A percentile compares a stretch with the other conserved stretches of the same genome.
phyloP scores from a whole-genome alignment of 2,329 filamentous ascomycete species.

The Fusarium oligoseptatum region DNA sequence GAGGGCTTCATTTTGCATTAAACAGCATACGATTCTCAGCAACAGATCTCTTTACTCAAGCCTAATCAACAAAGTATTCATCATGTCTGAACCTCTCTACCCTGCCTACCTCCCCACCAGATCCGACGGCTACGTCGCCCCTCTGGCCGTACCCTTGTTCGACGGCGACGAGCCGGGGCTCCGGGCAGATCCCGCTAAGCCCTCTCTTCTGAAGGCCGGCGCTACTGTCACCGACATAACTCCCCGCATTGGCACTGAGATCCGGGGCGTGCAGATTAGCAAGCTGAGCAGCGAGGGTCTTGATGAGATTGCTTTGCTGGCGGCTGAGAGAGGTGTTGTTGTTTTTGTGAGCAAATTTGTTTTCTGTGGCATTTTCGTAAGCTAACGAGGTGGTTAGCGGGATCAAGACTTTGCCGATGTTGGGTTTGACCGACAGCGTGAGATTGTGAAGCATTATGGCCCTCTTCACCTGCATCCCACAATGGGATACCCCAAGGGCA shows the following conservation, averaged over 20 bases:
- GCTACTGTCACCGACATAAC: slow-evolving; percentile 42
- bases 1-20: neutral
- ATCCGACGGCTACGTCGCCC: slow-evolving; percentile 47
- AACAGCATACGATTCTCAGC: slow-evolving; percentile 1
- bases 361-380: accelerated
- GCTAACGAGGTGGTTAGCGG: slow-evolving; percentile 32
- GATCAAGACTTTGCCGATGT: slow-evolving; percentile 51
- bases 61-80: too few species aligned
- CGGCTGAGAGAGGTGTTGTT: slow-evolving; percentile 49
- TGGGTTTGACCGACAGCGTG: slow-evolving; percentile 48
- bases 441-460: slow-evolving; percentile 49
- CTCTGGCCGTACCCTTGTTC: slow-evolving; percentile 44
- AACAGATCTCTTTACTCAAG: neutral
- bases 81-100: slow-evolving; percentile 47
- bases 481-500: slow-evolving; percentile 50
- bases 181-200: slow-evolving; percentile 47
- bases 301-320: slow-evolving; percentile 48
- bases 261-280: slow-evolving; percentile 48
- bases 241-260: slow-evolving; percentile 47
- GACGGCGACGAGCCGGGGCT: slow-evolving; percentile 49
- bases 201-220: slow-evolving; percentile 35
- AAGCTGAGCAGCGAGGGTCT: slow-evolving; percentile 41
- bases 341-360: slow-evolving; percentile 44
- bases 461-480: slow-evolving; percentile 50
- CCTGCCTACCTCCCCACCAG: slow-evolving; percentile 51